These are phyloP conservation scores for Suzukiozyma palmioleophila DNA, from an alignment of 1,139 yeast species.

Conservation along the genomic window DNA sequence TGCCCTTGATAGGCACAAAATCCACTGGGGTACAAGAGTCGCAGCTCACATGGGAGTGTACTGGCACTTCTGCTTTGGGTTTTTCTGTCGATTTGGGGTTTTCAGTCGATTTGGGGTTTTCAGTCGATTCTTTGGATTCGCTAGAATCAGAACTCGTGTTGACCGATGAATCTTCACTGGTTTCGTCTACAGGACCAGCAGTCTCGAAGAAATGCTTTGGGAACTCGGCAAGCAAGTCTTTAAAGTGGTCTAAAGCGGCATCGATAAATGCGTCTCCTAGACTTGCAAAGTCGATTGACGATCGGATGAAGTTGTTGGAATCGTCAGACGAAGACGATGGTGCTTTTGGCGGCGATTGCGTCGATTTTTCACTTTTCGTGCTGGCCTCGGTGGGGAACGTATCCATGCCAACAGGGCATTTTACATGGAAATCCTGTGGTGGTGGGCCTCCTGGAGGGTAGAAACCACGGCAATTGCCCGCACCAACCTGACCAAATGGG, in stretches of 20 bases:
- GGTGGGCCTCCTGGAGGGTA: no score
- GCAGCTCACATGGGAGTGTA: slow-evolving; percentile 30
- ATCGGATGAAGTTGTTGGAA: no score
- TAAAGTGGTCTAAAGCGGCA: slow-evolving; percentile 21
- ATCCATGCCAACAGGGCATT: no score
- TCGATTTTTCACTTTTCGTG: slow-evolving; percentile 8
- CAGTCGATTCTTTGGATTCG: not conserved
- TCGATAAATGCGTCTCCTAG: slow-evolving; percentile 23
- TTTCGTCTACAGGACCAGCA: slow-evolving; percentile 5
- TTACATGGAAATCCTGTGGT: no score
- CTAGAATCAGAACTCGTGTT: slow-evolving; percentile 1
- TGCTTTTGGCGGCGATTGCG: no score
- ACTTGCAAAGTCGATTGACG: slow-evolving; percentile 16
- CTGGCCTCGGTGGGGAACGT: no score
- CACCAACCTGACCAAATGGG: not conserved
- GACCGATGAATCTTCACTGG: not conserved
- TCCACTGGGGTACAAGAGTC: slow-evolving; percentile 35
- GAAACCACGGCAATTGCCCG: no score
- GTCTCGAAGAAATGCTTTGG: slow-evolving; percentile 2
- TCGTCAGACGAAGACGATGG: no score
- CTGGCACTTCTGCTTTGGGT: slow-evolving; percentile 1
- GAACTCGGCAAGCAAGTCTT: slow-evolving; percentile 15
- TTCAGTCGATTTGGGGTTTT: not conserved
- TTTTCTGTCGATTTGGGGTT: not conserved
- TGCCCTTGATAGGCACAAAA: slow-evolving; percentile 39